Percentiles rank a stretch among this genome's conserved stretches.
Evolutionary conservation across 2,329 filamentous ascomycete species (phyloP).

Genomic region (Cercospora brassicicola): DNA sequence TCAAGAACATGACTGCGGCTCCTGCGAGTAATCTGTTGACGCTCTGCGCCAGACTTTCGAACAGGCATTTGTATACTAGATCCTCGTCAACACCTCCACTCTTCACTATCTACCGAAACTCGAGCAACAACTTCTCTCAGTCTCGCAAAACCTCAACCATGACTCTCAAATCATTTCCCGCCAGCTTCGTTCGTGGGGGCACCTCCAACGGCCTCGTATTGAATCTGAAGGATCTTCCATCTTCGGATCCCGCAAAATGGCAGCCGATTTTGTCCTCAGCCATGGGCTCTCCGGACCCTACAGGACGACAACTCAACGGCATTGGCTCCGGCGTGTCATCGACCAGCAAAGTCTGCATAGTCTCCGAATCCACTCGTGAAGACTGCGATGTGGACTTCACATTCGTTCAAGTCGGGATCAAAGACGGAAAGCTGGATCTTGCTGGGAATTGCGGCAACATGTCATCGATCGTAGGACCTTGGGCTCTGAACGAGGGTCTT

Average conservation of each 20-base stretch:
- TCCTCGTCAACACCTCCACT: neutral
- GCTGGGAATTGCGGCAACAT: constrained; percentile 77
- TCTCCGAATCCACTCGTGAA: constrained; percentile 53
- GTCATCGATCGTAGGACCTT: constrained; percentile 66
- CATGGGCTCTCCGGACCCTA: constrained; percentile 65
- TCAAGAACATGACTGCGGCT: neutral
- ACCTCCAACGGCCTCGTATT: constrained; percentile 69
- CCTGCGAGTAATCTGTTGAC: neutral
- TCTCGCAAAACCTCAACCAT: constrained; percentile 16
- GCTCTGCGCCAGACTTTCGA: neutral
- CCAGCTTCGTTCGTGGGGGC: constrained; percentile 66
- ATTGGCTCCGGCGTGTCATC: constrained; percentile 69
- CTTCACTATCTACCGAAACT: constrained; percentile 6
- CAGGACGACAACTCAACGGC: constrained; percentile 70
- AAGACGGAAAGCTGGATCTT: constrained; percentile 61
- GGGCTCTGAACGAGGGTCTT: constrained; percentile 59
- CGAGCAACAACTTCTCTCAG: constrained; percentile 6
- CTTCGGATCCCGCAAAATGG: constrained; percentile 50
- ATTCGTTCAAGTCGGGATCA: constrained; percentile 68
- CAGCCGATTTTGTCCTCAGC: constrained; percentile 57
- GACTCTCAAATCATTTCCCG: constrained; percentile 42
- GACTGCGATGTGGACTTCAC: constrained; percentile 68
- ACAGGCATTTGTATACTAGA: neutral
- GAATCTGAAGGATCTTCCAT: constrained; percentile 52
- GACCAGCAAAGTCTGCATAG: constrained; percentile 69